Evolutionary conservation across 2,329 filamentous ascomycete genomes (phyloP).

Genomic region (Diaporthe longicolla): DNA sequence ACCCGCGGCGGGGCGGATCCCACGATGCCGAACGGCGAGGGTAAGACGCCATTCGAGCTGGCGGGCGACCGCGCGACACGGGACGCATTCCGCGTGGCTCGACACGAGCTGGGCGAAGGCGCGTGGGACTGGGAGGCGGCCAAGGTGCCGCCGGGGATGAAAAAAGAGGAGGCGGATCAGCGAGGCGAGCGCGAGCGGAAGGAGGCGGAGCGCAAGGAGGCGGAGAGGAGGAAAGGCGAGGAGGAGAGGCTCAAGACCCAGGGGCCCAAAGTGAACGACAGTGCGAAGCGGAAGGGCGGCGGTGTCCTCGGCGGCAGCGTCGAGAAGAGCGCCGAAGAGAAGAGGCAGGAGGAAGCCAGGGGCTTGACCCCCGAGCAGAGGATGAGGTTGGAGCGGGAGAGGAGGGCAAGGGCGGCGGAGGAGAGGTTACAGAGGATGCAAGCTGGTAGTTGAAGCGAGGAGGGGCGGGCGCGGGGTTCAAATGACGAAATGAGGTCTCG

Average conservation of each 20-base stretch:
- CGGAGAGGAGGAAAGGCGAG: slow-evolving; percentile 79
- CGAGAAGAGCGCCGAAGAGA: slow-evolving; percentile 83
- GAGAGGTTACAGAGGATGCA: slow-evolving; percentile 83
- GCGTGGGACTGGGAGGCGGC: slow-evolving; percentile 85
- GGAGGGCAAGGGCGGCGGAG: slow-evolving; percentile 91
- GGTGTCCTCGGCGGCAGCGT: slow-evolving; percentile 70
- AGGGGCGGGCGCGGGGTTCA: background rate
- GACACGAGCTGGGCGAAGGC: slow-evolving; percentile 82
- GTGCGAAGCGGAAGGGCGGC: slow-evolving; percentile 61
- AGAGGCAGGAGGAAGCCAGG: slow-evolving; percentile 84
- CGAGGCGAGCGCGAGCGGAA: slow-evolving; percentile 79
- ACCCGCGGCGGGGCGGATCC: slow-evolving; percentile 83
- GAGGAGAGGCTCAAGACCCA: slow-evolving; percentile 79
- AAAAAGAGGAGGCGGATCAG: slow-evolving; percentile 78
- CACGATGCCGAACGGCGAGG: slow-evolving; percentile 77
- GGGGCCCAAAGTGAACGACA: slow-evolving; percentile 66
- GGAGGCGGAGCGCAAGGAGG: slow-evolving; percentile 77
- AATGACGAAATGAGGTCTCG: slow-evolving; percentile 10
- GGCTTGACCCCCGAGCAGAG: slow-evolving; percentile 91
- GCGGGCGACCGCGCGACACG: slow-evolving; percentile 87
- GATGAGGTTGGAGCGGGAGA: slow-evolving; percentile 86
- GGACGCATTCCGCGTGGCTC: slow-evolving; percentile 91
- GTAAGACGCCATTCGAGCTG: slow-evolving; percentile 89
- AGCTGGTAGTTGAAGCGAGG: slow-evolving; percentile 49
- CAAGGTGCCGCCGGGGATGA: slow-evolving; percentile 79